These are phyloP conservation scores for Rhizopus microsporus DNA, from an alignment of 371 early-diverging fungal genomes.

Conservation along the genomic window DNA sequence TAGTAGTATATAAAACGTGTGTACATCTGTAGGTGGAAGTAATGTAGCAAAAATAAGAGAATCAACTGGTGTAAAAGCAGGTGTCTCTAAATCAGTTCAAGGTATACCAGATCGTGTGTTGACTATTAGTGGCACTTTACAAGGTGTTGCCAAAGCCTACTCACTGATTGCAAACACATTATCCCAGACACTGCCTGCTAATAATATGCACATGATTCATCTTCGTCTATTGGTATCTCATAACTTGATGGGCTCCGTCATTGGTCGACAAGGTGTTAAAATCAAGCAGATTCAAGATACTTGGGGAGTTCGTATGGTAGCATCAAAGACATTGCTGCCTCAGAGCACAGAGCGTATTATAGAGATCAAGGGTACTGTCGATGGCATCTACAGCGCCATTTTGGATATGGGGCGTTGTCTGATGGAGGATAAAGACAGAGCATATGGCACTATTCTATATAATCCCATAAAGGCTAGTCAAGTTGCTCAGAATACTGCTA, in stretches of 20 bases:
- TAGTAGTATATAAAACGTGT: constrained; percentile 59
- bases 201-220: constrained; percentile 18
- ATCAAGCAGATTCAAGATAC: constrained; percentile 87
- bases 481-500: neutral
- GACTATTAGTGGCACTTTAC: constrained; percentile 78
- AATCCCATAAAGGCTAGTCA: constrained; percentile 42
- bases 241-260: constrained; percentile 85
- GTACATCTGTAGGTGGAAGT: constrained; percentile 55
- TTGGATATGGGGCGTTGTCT: constrained; percentile 60
- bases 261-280: constrained; percentile 84
- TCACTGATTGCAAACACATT: constrained; percentile 76
- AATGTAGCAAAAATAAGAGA: constrained; percentile 86
- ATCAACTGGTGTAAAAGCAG: constrained; percentile 79
- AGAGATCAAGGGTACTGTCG: constrained; percentile 76
- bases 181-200: constrained; percentile 58
- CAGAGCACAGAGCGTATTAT: constrained; percentile 86
- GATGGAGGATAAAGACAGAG: constrained; percentile 50
- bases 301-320: constrained; percentile 79
- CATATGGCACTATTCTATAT: constrained; percentile 48
- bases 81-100: constrained; percentile 84
- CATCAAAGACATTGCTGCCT: constrained; percentile 83
- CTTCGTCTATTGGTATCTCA: constrained; percentile 83
- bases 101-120: constrained; percentile 86
- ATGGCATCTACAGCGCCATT: constrained; percentile 74
- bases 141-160: constrained; percentile 68